Evolutionary conservation across 2,329 filamentous ascomycete genomes (phyloP).

Genomic region (Botryosphaeria dothidea): DNA sequence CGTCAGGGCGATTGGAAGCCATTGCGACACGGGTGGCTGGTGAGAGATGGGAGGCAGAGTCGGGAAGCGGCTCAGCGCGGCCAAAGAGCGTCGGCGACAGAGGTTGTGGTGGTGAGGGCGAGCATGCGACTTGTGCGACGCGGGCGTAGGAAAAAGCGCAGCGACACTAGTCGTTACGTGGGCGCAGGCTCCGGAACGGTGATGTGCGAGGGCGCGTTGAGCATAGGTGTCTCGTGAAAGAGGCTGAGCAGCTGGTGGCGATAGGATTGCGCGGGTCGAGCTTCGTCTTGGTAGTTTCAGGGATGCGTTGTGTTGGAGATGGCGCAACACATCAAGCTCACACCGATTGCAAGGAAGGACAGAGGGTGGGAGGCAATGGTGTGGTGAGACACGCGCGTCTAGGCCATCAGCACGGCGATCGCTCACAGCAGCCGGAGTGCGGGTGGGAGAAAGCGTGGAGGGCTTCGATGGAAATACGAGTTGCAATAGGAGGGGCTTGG

Average conservation of each 20-base stretch:
- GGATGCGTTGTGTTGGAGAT: slow-evolving; percentile 10
- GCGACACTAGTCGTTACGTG: slow-evolving; percentile 3
- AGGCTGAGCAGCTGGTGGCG: slow-evolving; percentile 18
- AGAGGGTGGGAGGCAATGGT: slow-evolving; percentile 15
- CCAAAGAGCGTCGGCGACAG: slow-evolving; percentile 21
- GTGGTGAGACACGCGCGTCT: slow-evolving; percentile 17
- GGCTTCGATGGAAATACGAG: slow-evolving; percentile 5
- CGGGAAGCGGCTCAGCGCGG: slow-evolving; percentile 3
- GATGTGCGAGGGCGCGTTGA: slow-evolving; percentile 4
- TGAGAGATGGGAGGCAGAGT: slow-evolving; percentile 22
- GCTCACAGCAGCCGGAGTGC: slow-evolving; percentile 2
- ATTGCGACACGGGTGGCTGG: background rate
- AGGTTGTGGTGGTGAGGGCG: background rate
- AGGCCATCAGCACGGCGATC: slow-evolving; percentile 13
- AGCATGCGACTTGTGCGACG: slow-evolving; percentile 13
- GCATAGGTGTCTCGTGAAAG: slow-evolving; percentile 19
- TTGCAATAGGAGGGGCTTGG: slow-evolving; percentile 17
- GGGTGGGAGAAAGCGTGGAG: background rate
- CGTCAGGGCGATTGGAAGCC: slow-evolving; percentile 30
- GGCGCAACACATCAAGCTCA: slow-evolving; percentile 17
- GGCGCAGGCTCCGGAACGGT: slow-evolving; percentile 15
- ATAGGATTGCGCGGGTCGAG: slow-evolving; percentile 19
- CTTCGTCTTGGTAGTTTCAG: slow-evolving; percentile 19
- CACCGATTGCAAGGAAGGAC: slow-evolving; percentile 17
- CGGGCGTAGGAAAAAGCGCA: background rate